These are phyloP conservation scores for Apiospora sp. DNA, from an alignment of 2,329 filamentous ascomycete species.

Conservation along the genomic window DNA sequence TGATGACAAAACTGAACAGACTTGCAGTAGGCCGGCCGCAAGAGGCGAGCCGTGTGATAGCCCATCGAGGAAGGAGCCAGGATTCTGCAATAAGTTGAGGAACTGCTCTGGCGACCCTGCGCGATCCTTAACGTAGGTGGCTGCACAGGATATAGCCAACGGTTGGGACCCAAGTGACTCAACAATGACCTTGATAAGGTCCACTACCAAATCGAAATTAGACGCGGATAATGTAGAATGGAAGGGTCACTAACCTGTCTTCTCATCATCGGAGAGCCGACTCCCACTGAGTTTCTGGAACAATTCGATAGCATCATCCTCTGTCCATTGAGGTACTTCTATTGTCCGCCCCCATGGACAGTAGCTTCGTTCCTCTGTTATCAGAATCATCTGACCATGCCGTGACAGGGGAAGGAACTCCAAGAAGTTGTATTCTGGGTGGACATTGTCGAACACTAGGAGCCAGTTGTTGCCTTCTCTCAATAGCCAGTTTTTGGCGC, in stretches of 20 bases:
- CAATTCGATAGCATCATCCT: not conserved
- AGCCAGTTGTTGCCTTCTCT: conserved; percentile 8
- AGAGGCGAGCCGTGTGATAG: not conserved
- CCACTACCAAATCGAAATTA: not conserved
- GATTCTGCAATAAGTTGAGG: not conserved
- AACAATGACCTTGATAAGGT: not conserved
- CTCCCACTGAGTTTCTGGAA: not conserved
- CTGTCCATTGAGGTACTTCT: conserved; percentile 2
- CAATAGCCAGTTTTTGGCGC: conserved; percentile 9
- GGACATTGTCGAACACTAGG: conserved; percentile 12
- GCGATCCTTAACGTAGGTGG: not conserved
- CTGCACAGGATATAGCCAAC: conserved; percentile 10
- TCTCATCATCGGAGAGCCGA: not conserved
- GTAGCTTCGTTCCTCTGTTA: conserved; percentile 8
- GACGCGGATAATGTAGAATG: not conserved
- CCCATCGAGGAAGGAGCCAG: not conserved
- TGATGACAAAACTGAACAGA: conserved; percentile 5
- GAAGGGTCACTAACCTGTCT: not conserved
- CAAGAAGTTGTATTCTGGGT: conserved; percentile 11
- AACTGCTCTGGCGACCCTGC: not conserved
- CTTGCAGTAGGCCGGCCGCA: not conserved
- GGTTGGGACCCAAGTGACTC: not conserved
- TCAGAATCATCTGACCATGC: not conserved
- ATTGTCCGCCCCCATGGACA: conserved; percentile 6
- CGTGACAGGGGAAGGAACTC: conserved; percentile 11